Percentiles rank a stretch among this genome's conserved stretches.
These are phyloP conservation scores for Micromonas pusilla DNA, from an alignment of 139 green algal species.

Conservation along the genomic window DNA sequence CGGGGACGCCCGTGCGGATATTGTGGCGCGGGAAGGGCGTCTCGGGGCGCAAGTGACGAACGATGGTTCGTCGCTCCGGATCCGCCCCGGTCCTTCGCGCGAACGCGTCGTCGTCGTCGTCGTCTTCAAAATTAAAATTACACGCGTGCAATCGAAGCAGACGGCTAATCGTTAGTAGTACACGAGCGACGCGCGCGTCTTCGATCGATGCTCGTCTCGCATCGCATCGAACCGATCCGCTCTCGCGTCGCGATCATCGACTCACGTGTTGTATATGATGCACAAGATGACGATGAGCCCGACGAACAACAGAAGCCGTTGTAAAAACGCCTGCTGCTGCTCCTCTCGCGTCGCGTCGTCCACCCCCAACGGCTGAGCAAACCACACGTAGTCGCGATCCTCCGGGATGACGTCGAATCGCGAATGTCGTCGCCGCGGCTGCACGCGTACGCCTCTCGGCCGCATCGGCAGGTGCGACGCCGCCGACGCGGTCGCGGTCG, in stretches of 20 bases:
- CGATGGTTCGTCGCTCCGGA: too few relatives aligned
- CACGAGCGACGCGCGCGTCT: too few relatives aligned
- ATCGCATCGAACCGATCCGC: too few relatives aligned
- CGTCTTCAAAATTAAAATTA: conserved; percentile 1
- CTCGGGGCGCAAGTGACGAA: not conserved
- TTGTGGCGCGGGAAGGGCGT: conserved; percentile 61
- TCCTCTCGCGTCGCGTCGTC: conserved; percentile 54
- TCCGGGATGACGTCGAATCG: too few relatives aligned
- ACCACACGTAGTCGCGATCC: conserved; percentile 28
- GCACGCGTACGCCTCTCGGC: too few relatives aligned
- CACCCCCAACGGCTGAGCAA: conserved; percentile 22
- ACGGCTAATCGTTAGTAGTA: too few relatives aligned
- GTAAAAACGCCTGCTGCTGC: conserved; percentile 79
- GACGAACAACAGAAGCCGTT: conserved; percentile 80
- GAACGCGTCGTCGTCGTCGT: conserved; percentile 1
- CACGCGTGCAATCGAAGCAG: not conserved
- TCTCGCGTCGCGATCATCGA: too few relatives aligned
- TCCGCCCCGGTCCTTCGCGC: not conserved
- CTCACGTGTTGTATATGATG: conserved; percentile 63
- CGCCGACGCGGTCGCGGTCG: too few relatives aligned
- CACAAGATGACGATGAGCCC: conserved; percentile 92
- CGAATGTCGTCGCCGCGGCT: too few relatives aligned
- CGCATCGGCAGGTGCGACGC: too few relatives aligned
- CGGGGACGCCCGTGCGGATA: conserved; percentile 73
- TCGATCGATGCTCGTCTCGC: too few relatives aligned